These are phyloP conservation scores for Teunomyces funiuensis DNA, from an alignment of 805 yeast species.

Conservation along the genomic window DNA sequence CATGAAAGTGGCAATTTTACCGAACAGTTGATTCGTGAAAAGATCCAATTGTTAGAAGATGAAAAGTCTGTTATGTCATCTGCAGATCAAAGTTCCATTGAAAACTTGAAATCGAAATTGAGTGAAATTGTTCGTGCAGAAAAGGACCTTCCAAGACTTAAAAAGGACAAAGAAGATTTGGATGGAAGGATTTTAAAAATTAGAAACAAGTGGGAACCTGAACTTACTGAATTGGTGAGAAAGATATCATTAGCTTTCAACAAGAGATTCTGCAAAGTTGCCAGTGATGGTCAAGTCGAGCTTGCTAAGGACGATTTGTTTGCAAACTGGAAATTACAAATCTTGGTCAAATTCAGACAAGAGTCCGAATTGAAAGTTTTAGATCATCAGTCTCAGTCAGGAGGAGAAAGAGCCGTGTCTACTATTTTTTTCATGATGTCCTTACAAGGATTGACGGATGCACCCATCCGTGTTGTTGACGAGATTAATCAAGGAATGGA, in stretches of 20 bases:
- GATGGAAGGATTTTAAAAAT: slow-evolving; percentile 40
- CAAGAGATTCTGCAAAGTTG: slow-evolving; percentile 66
- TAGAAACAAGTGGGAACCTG: slow-evolving; percentile 58
- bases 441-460: slow-evolving; percentile 79
- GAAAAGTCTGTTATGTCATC: slow-evolving; percentile 40
- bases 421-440: slow-evolving; percentile 90
- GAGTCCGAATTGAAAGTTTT: slow-evolving; percentile 66
- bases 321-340: slow-evolving; percentile 79
- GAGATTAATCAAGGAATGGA: slow-evolving; percentile 99
- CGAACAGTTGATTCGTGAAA: slow-evolving; percentile 35
- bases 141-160: slow-evolving; percentile 37
- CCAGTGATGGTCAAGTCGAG: slow-evolving; percentile 85
- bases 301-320: slow-evolving; percentile 51
- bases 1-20: slow-evolving; percentile 37
- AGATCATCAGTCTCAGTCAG: slow-evolving; percentile 89
- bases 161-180: slow-evolving; percentile 22
- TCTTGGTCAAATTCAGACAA: slow-evolving; percentile 83
- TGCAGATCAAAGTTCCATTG: slow-evolving; percentile 38
- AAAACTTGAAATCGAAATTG: slow-evolving; percentile 40
- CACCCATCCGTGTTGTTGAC: slow-evolving; percentile 94
- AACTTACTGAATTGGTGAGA: slow-evolving; percentile 50
- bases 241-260: slow-evolving; percentile 66
- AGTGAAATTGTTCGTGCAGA: slow-evolving; percentile 34
- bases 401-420: slow-evolving; percentile 96
- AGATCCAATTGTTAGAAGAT: slow-evolving; percentile 46